Evolutionary conservation across 805 yeast genomes (phyloP).

Genomic region (Tetrapisispora pingtungensis): DNA sequence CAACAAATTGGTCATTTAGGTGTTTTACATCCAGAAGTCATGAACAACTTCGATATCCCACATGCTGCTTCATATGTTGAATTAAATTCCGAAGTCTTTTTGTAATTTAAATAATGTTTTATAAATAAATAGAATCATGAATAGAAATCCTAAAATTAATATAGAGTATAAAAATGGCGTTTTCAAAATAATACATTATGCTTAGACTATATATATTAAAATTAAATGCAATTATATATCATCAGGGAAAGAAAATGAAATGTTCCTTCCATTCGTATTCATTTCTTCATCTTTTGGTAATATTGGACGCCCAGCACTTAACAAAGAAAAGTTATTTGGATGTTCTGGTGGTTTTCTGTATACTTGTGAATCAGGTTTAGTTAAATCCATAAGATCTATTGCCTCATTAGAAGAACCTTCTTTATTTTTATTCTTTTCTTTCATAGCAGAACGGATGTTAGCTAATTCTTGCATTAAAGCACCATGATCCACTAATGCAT

Average conservation of each 20-base stretch:
- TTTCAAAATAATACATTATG: not conserved
- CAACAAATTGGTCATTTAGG: conserved; percentile 75
- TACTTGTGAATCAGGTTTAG: conserved; percentile 2
- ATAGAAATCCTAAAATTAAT: not conserved
- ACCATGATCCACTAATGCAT: conserved; percentile 22
- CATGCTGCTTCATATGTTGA: conserved; percentile 89
- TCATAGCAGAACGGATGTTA: conserved; percentile 17
- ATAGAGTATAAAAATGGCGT: not conserved
- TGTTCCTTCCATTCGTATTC: conserved; percentile 6
- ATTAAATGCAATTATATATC: conserved; percentile 14
- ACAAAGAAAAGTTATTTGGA: conserved; percentile 19
- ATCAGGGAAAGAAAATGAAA: conserved; percentile 25
- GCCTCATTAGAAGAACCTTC: not conserved
- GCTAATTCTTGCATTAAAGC: conserved; percentile 23
- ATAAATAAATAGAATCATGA: conserved; percentile 3
- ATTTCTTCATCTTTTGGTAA: conserved; percentile 26
- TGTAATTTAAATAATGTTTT: conserved; percentile 31
- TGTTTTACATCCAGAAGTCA: conserved; percentile 90
- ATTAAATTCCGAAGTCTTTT: conserved; percentile 78
- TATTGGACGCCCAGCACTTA: conserved; percentile 24
- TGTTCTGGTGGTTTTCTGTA: conserved; percentile 4
- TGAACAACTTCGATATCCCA: conserved; percentile 78
- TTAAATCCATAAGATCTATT: conserved; percentile 2
- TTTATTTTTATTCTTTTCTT: not conserved
- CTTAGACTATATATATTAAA: not conserved